A percentile compares a stretch with the other conserved stretches of the same genome.
Evolutionary conservation across 1,139 yeast genomes (phyloP).

Genomic region (Taiozyma sp.): DNA sequence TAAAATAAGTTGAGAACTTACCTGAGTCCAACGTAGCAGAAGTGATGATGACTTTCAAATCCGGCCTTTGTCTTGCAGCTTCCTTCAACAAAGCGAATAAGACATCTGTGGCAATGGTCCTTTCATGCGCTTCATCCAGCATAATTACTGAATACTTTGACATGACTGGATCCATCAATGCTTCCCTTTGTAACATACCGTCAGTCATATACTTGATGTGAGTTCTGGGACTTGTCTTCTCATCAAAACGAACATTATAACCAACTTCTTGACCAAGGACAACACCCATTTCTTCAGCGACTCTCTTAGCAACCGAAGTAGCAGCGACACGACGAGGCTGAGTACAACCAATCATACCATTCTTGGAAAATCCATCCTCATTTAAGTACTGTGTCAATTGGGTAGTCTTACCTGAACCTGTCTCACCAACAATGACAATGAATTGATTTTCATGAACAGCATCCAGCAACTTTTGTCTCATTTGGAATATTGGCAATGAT

Average conservation of each 20-base stretch:
- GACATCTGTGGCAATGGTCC: conserved; percentile 92
- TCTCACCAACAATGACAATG: conserved; percentile 88
- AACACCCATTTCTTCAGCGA: conserved; percentile 59
- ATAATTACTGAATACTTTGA: conserved; percentile 73
- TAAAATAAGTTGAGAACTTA: conserved; percentile 75
- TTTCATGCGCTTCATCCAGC: conserved; percentile 95
- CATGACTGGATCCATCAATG: conserved; percentile 69
- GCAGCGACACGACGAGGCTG: conserved; percentile 78
- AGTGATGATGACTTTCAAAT: conserved; percentile 73
- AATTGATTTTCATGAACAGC: conserved; percentile 64
- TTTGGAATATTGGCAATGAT: conserved; percentile 66
- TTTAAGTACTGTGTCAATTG: conserved; percentile 85
- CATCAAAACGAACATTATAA: conserved; percentile 62
- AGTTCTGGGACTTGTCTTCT: conserved; percentile 48
- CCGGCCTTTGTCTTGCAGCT: conserved; percentile 66
- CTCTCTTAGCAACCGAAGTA: conserved; percentile 61
- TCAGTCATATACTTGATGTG: conserved; percentile 78
- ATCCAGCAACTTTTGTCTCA: conserved; percentile 51
- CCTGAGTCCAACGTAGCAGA: conserved; percentile 90
- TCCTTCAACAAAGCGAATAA: conserved; percentile 77
- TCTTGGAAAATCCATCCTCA: conserved; percentile 35
- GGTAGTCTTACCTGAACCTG: conserved; percentile 97
- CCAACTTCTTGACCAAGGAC: conserved; percentile 60
- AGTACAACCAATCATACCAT: conserved; percentile 59
- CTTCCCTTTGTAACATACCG: conserved; percentile 89